A percentile compares a stretch with the other conserved stretches of the same genome.
These are phyloP conservation scores for Calonectria hawksworthii DNA, from an alignment of 2,329 filamentous ascomycete genomes.

Conservation along the genomic window DNA sequence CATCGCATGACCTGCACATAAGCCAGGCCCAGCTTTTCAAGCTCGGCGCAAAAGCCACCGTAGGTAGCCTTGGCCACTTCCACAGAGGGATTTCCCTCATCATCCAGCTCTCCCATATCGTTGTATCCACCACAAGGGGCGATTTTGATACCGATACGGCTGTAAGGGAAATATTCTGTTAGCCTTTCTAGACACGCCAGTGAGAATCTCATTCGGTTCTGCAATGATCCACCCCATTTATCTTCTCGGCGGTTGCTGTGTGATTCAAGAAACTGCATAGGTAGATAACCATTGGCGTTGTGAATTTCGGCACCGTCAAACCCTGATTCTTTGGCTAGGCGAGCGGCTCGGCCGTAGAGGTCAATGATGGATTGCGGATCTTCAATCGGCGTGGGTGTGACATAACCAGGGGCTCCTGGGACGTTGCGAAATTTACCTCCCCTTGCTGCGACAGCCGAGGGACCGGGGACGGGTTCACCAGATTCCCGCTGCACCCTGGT, in stretches of 20 bases:
- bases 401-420: background rate
- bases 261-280: background rate
- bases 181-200: background rate
- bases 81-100: no score
- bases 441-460: no score
- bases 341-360: background rate
- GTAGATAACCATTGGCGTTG: background rate
- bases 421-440: background rate
- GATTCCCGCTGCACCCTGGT: no score
- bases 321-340: background rate
- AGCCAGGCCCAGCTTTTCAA: no score
- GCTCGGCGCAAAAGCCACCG: no score
- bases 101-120: no score
- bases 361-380: background rate
- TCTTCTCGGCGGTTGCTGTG: background rate
- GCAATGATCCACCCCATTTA: background rate
- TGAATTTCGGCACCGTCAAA: background rate
- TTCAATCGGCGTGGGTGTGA: background rate
- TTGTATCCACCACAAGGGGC: no score
- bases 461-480: no score
- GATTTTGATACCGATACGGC: no score
- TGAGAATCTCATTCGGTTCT: background rate
- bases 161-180: background rate
- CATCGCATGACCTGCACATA: no score
- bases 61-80: no score